Percentiles rank a stretch among this genome's conserved stretches.
Evolutionary conservation across 306 rosid species (phyloP).

Genomic region (Astragalus glycyphyllos): DNA sequence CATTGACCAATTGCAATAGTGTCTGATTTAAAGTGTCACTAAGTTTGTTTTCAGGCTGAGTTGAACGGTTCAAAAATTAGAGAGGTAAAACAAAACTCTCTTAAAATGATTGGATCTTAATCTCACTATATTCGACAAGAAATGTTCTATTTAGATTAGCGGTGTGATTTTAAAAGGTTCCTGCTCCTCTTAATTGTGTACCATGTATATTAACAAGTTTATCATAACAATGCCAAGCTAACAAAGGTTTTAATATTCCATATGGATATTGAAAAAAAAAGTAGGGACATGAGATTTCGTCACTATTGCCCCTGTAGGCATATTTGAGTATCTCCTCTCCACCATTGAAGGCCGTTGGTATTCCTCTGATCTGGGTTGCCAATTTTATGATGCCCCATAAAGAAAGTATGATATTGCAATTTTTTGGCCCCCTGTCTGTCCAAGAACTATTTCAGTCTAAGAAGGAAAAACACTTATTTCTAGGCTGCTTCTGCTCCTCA

Average conservation of each 20-base stretch:
- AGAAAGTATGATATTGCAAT: conserved; percentile 27
- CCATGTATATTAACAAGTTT: neutral
- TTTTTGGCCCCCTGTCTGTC: conserved; percentile 3
- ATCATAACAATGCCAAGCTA: neutral
- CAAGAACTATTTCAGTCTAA: conserved; percentile 17
- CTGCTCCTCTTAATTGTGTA: conserved; percentile 20
- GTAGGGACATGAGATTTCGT: neutral
- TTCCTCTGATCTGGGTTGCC: neutral
- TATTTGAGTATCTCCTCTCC: neutral
- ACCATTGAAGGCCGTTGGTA: no score
- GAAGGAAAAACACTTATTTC: conserved; percentile 5
- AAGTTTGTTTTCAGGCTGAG: no score
- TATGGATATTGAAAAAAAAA: neutral
- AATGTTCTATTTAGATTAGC: conserved; percentile 24
- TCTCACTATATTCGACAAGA: conserved; percentile 14
- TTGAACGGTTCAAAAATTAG: neutral
- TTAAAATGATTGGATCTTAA: conserved; percentile 7
- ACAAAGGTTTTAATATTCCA: conserved; percentile 16
- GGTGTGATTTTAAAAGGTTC: neutral
- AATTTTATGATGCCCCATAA: conserved; percentile 18
- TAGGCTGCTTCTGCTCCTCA: conserved; percentile 34
- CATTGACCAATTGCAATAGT: neutral
- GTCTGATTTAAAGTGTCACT: no score
- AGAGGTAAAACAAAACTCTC: neutral
- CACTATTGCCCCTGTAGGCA: neutral